These are phyloP conservation scores for Vanrija sp. DNA, from an alignment of 1,284 basidiomycete genomes.

Conservation along the genomic window DNA sequence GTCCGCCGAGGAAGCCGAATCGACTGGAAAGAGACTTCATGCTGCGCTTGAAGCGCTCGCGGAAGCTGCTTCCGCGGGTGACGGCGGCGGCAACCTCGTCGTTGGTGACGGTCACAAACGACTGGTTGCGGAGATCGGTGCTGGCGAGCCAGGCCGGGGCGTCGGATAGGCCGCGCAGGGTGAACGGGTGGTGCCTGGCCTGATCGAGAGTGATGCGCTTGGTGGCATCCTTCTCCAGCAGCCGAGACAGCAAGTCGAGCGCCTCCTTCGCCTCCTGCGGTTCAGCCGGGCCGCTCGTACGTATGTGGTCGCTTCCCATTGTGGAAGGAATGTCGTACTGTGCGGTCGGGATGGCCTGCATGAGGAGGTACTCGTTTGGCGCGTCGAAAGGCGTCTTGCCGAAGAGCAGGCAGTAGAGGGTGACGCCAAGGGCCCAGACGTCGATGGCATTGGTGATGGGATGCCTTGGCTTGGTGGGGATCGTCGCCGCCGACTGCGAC, in stretches of 20 bases:
- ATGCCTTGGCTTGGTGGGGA: slow-evolving; percentile 53
- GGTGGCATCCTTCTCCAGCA: slow-evolving; percentile 78
- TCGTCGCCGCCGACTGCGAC: slow-evolving; percentile 29
- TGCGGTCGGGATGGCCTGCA: slow-evolving; percentile 74
- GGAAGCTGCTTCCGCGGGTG: slow-evolving; percentile 37
- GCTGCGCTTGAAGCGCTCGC: slow-evolving; percentile 37
- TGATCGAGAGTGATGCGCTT: slow-evolving; percentile 76
- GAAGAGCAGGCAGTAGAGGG: slow-evolving; percentile 90
- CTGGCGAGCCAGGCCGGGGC: slow-evolving; percentile 72
- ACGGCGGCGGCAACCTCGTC: slow-evolving; percentile 77
- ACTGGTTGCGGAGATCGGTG: slow-evolving; percentile 62
- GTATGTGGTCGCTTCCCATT: slow-evolving; percentile 70
- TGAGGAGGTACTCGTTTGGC: slow-evolving; percentile 72
- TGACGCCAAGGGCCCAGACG: slow-evolving; percentile 99
- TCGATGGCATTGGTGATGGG: slow-evolving; percentile 93
- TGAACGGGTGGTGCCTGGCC: slow-evolving; percentile 73
- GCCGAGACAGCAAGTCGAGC: slow-evolving; percentile 65
- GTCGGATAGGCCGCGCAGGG: slow-evolving; percentile 67
- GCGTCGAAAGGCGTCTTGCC: slow-evolving; percentile 70
- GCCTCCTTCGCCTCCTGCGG: slow-evolving; percentile 54
- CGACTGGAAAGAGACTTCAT: slow-evolving; percentile 37
- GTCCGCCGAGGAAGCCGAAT: slow-evolving; percentile 27
- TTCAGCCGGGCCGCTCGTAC: slow-evolving; percentile 53
- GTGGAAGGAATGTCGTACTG: slow-evolving; percentile 67
- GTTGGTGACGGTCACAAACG: slow-evolving; percentile 66